Evolutionary conservation across 2,329 filamentous ascomycete species (phyloP).

Genomic region (Hypomyces perniciosus): DNA sequence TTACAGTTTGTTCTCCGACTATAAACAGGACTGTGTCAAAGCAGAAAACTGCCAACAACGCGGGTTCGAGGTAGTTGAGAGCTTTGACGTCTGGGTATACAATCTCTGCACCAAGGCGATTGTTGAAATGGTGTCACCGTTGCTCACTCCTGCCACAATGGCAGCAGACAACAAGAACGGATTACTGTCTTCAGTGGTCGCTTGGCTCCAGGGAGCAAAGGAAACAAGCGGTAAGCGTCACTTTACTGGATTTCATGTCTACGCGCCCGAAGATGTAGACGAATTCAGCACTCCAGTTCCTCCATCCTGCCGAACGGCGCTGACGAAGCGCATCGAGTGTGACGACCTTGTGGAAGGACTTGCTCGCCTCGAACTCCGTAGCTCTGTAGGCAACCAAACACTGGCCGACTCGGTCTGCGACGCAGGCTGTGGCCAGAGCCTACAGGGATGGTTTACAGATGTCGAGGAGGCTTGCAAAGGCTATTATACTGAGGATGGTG

Average conservation of each 20-base stretch:
- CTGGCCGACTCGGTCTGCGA: neutral
- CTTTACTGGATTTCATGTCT: neutral
- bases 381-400: neutral
- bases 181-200: neutral
- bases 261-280: neutral
- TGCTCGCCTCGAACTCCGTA: neutral
- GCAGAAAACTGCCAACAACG: constrained; percentile 18
- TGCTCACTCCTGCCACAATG: neutral
- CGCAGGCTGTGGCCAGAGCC: neutral
- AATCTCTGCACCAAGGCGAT: constrained; percentile 11
- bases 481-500: neutral
- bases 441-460: neutral
- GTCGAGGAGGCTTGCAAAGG: neutral
- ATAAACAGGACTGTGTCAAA: constrained; percentile 19
- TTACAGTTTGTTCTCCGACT: constrained; percentile 20
- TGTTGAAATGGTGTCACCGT: neutral
- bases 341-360: neutral
- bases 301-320: neutral
- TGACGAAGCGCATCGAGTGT: neutral
- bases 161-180: neutral
- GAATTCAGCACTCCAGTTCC: neutral
- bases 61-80: constrained; percentile 10
- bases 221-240: neutral
- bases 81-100: constrained; percentile 13
- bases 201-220: neutral